Evolutionary conservation across 192 early-diverging fungal species (phyloP), one percentile per base, ranked within the genome.

Genomic region (Backusella luteola): DNA sequence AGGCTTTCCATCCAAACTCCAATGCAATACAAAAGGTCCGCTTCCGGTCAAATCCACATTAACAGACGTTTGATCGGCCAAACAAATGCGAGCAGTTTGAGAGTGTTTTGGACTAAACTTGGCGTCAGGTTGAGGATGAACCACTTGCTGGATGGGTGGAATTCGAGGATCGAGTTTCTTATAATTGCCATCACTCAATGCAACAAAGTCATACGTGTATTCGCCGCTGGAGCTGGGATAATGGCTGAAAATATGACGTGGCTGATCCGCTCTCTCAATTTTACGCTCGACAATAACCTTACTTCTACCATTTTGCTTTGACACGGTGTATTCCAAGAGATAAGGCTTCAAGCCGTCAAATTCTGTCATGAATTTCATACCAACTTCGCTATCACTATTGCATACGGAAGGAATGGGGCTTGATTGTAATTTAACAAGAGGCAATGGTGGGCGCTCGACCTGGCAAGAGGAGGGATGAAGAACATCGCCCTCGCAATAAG

Each of bases 111-210:
- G 4, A 14, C 35, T 49, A 44, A 86, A 84, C 39, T 59, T 49
- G 26, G 85, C 85, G 46, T 78, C 44, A 21, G 85, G 85, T 74
- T 86, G 84, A 12, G 85, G 85, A 63, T 83, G 83, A 44, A 86
- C 85, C 6, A 73, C 52, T 63, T 86, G 85, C 5, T 81, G 46
- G 7, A 84, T 76, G 1, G 72, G 34, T 26, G 36, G 19, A 17
- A 81, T 73, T 32, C 75, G 17, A 21, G 76, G 29, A 46, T 70
- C 29, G 4, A 66, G 73, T 38, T 70, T 76, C 68, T 82, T 82
- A 42, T 84, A 84, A 42, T 80, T 59, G 3, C 38, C 46, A 69
- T 84, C 82, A 38, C 72, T 53, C 49, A 84, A 66, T 19, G 73
- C 42, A 19, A 14, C 41, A 70, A 84, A 84, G 12, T 84, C 79